phyloP scores from a whole-genome alignment of 441 rosid species.

The Sinapis alba region DNA sequence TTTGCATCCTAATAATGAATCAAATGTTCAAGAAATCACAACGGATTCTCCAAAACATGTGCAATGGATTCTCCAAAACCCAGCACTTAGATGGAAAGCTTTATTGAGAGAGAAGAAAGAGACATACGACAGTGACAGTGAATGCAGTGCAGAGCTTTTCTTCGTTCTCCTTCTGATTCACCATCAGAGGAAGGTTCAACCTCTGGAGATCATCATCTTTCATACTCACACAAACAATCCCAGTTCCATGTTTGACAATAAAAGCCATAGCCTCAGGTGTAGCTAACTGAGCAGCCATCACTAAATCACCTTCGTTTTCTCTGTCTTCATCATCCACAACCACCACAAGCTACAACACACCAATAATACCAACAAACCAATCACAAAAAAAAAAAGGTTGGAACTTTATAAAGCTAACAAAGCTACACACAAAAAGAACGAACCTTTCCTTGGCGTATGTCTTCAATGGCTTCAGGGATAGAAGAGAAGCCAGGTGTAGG shows the following conservation, averaged over 20 bases:
- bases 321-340: constrained; percentile 97
- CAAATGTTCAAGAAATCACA: background rate
- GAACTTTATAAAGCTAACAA: background rate
- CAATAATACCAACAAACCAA: background rate
- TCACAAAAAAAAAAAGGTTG: background rate
- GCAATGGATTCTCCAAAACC: background rate
- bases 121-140: constrained; percentile 90
- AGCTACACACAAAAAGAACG: constrained; percentile 19
- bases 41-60: too few species aligned
- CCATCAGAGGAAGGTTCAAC: constrained; percentile 89
- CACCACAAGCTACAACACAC: constrained; percentile 54
- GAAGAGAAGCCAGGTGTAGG: constrained; percentile 86
- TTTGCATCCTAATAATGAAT: constrained; percentile 72
- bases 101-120: background rate
- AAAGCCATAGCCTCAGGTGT: constrained; percentile 98
- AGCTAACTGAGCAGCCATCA: constrained; percentile 85
- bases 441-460: constrained; percentile 93
- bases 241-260: constrained; percentile 90
- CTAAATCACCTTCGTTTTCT: constrained; percentile 95
- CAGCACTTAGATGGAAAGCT: background rate
- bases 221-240: constrained; percentile 96
- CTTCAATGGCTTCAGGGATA: constrained; percentile 84
- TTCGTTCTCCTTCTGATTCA: constrained; percentile 71
- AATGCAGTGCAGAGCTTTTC: constrained; percentile 90
- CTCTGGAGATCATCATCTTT: constrained; percentile 75